phyloP scores from a whole-genome alignment of 2,329 filamentous ascomycete species.

The Trichoderma brevicompactum region DNA sequence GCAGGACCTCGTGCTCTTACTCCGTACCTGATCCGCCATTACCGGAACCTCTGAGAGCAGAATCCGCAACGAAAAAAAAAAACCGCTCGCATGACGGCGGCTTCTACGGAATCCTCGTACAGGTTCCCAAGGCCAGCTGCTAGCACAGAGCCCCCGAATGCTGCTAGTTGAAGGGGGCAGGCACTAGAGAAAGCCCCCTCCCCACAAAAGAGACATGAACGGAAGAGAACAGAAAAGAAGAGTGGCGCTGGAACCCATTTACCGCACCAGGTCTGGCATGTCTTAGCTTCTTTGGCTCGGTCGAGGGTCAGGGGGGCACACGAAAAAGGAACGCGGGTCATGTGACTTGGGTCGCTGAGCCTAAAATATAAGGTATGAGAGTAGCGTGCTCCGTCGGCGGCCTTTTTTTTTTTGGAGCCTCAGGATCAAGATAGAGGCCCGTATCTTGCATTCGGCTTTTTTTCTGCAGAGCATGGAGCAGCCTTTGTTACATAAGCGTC shows the following conservation, averaged over 20 bases:
- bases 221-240: conserved; percentile 12
- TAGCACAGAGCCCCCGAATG: too few relatives aligned
- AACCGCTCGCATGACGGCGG: too few relatives aligned
- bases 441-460: conserved; percentile 30
- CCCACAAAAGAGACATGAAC: conserved; percentile 12
- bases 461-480: conserved; percentile 24
- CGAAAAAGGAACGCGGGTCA: conserved; percentile 13
- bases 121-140: too few relatives aligned
- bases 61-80: too few relatives aligned
- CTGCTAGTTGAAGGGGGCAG: background rate
- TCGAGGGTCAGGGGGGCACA: background rate
- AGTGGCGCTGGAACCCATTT: background rate
- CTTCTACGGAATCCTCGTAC: too few relatives aligned
- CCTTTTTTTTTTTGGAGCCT: conserved; percentile 14
- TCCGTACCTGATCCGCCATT: too few relatives aligned
- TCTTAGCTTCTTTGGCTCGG: background rate
- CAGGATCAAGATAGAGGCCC: conserved; percentile 25
- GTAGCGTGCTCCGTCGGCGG: conserved; percentile 7
- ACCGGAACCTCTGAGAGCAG: too few relatives aligned
- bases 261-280: background rate
- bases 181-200: background rate
- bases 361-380: conserved; percentile 14
- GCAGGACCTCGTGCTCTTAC: too few relatives aligned
- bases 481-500: conserved; percentile 28
- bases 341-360: conserved; percentile 21